phyloP scores from a whole-genome alignment of 306 rosid species.

The Abrus precatorius region DNA sequence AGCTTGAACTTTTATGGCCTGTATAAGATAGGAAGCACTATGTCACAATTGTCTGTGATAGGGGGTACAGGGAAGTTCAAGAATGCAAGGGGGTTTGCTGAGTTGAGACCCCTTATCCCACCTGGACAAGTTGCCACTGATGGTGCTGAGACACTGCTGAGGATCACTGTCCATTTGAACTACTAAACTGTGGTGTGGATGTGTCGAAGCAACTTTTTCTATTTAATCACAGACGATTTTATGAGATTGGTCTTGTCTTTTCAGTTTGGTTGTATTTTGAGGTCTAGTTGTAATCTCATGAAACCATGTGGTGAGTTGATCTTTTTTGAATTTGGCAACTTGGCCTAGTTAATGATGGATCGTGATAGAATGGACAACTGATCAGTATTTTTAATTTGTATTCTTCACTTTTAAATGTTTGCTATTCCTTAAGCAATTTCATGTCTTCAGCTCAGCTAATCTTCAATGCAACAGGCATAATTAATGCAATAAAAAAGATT shows the following conservation, averaged over 20 bases:
- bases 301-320: constrained; percentile 21
- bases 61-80: constrained; percentile 87
- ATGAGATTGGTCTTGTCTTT: constrained; percentile 19
- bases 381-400: not conserved
- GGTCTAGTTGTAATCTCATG: constrained; percentile 4
- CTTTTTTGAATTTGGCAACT: not conserved
- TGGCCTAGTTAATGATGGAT: constrained; percentile 36
- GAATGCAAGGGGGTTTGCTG: constrained; percentile 72
- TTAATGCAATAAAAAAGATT: not conserved
- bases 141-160: constrained; percentile 81
- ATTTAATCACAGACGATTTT: not conserved
- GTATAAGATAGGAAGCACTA: constrained; percentile 68
- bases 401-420: not conserved
- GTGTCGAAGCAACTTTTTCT: not conserved
- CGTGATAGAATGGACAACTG: constrained; percentile 38
- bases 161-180: constrained; percentile 64
- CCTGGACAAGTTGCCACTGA: constrained; percentile 75
- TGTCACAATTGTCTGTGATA: constrained; percentile 70
- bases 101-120: constrained; percentile 69
- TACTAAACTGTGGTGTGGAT: constrained; percentile 48
- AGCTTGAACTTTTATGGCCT: constrained; percentile 75
- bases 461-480: not conserved
- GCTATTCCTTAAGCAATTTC: not conserved
- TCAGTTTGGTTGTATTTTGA: constrained; percentile 40
- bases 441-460: not conserved